Conservation (phyloP, 345 rosid species). For the Eucalyptus tenuipes region DNA sequence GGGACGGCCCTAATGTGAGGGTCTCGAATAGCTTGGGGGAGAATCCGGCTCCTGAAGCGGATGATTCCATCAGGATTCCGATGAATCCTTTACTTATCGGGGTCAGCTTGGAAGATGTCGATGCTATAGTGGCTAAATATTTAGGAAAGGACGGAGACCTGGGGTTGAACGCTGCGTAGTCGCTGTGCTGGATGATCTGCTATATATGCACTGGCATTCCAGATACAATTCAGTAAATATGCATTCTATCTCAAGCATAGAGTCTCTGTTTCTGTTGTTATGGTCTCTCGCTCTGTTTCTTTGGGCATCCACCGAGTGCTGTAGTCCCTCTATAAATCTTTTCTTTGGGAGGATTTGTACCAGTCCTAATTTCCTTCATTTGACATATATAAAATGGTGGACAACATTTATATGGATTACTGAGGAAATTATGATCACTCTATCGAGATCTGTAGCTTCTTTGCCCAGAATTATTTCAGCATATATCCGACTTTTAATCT, state of each 20-base stretch:
- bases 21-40: constrained; percentile 5
- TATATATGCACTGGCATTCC: background rate
- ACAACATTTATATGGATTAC: background rate
- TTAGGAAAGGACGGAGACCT: constrained; percentile 9
- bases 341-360: background rate
- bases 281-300: background rate
- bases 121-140: constrained; percentile 33
- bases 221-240: background rate
- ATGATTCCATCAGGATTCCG: constrained; percentile 15
- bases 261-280: background rate
- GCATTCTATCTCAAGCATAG: background rate
- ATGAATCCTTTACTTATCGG: constrained; percentile 45
- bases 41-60: background rate
- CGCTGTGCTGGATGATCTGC: background rate
- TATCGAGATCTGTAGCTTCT: background rate
- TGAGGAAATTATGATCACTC: background rate
- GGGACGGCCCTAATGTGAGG: constrained; percentile 59
- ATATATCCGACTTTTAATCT: background rate
- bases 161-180: background rate
- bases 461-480: background rate
- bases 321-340: background rate
- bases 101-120: constrained; percentile 60
- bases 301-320: background rate
- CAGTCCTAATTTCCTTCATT: background rate
- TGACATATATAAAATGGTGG: background rate